Base-by-base conservation (phyloP, 805 yeast genomes). In the Barnettozyma vustinii region DNA sequence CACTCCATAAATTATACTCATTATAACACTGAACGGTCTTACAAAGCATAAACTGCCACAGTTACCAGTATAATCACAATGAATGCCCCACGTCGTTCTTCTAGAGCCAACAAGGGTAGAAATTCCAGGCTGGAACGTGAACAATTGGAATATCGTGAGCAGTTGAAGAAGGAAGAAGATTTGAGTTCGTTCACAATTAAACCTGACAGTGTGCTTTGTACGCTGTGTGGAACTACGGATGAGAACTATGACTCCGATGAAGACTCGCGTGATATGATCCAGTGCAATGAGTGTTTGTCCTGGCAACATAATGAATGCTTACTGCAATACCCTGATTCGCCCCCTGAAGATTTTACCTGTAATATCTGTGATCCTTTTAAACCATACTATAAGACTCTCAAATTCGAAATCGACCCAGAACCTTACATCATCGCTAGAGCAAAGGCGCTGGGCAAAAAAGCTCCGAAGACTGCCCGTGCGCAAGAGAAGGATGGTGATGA, bases 301-400 rank as follows among this genome's bases (percentile, higher is more conserved):
- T 84, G 90, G 90, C 90, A 84, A 60, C 91, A 84, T 59, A 75
- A 77, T 30, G 66, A 60, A 47, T 84, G 91, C 63, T 72, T 83
- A 77, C 74, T 83, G 23, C 72, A 66, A 10, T 57, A 57, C n/a
- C 60, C 57, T 20, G 65, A 61, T 30, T 60, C 58, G 27, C 61
- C 75, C 1, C 84, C 86, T 3, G 66, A 74, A 10, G 53, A 58
- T 12, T 83, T 84, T 59, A 54, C 56, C 19, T 84, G 91, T 65
- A 73, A 76, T 56, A 64, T 72, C 21, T 84, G 90, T 62, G 72
- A 68, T 53, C 75, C 77, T 0, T 44, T 55, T 1, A 60, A 56
- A 30, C 30, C 42, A 9, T 33, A 47, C 33, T 75, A 70, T 56
- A 59, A 63, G n/a, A 55, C 65, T n/a, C 50, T 74, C 42, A 57